phyloP scores from a whole-genome alignment of 495 filamentous ascomycete genomes.

The Rostrohypoxylon terebratum region DNA sequence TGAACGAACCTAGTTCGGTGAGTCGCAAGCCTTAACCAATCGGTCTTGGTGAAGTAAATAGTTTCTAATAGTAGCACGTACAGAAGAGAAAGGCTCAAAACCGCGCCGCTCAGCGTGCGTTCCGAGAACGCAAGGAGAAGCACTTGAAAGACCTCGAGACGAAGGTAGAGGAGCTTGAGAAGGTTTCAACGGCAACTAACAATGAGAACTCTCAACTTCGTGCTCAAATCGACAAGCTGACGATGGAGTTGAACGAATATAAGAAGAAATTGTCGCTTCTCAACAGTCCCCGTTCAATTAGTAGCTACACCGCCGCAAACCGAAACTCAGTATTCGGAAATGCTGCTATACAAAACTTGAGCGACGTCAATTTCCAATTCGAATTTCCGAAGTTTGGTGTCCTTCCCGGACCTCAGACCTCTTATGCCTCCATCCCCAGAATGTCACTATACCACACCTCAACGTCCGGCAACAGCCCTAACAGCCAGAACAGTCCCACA shows the following conservation, averaged over 20 bases:
- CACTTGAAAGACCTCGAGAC: constrained; percentile 95
- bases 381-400: constrained; percentile 93
- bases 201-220: constrained; percentile 88
- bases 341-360: constrained; percentile 71
- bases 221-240: constrained; percentile 87
- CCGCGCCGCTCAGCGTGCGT: constrained; percentile 93
- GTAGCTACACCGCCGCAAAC: constrained; percentile 21
- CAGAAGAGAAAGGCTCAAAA: constrained; percentile 99
- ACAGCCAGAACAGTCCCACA: constrained; percentile 48
- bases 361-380: constrained; percentile 84
- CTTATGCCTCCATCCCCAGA: constrained; percentile 54
- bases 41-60: background rate
- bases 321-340: constrained; percentile 51
- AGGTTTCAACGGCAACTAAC: constrained; percentile 81
- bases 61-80: constrained; percentile 56
- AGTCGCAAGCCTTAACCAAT: constrained; percentile 52
- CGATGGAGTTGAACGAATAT: constrained; percentile 88
- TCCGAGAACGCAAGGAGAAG: constrained; percentile 97
- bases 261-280: constrained; percentile 80
- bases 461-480: constrained; percentile 40
- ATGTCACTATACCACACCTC: constrained; percentile 46
- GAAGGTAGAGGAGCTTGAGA: constrained; percentile 93
- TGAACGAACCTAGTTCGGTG: constrained; percentile 95
- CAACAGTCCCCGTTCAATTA: constrained; percentile 42
- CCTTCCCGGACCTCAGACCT: constrained; percentile 72